Conservation (phyloP, 768 basidiomycete genomes). For the Hydnomerulius pinastri region DNA sequence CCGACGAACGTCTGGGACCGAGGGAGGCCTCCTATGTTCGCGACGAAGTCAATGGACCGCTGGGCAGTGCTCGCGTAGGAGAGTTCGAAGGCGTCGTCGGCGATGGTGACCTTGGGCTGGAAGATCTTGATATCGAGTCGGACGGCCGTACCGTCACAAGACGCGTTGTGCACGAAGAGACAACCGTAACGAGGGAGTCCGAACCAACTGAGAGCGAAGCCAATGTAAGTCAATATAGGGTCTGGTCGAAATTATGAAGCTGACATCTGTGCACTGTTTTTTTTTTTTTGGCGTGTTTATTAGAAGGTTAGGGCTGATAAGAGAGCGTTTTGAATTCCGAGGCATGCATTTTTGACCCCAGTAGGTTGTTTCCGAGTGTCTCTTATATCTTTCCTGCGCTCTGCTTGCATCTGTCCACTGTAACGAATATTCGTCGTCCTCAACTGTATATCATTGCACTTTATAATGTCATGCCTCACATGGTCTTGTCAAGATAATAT, state of each 20-base stretch:
- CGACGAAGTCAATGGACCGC: conserved; percentile 29
- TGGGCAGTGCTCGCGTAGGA: conserved; percentile 29
- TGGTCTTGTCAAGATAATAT: neutral
- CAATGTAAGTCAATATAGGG: conserved; percentile 12
- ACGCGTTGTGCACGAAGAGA: conserved; percentile 12
- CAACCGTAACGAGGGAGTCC: neutral
- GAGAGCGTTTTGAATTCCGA: conserved; percentile 14
- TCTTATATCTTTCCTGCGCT: neutral
- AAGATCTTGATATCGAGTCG: conserved; percentile 21
- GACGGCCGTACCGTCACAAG: conserved; percentile 26
- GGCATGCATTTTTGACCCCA: neutral
- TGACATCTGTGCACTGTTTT: neutral
- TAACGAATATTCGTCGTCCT: neutral
- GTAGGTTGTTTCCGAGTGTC: neutral
- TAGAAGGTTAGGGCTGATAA: neutral
- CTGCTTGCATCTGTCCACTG: neutral
- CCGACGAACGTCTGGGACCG: conserved; percentile 13
- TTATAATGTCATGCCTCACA: neutral
- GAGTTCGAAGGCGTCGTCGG: conserved; percentile 34
- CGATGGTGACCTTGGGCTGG: conserved; percentile 29
- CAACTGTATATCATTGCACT: neutral
- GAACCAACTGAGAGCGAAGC: conserved; percentile 12
- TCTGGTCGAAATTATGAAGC: neutral
- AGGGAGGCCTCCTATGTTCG: conserved; percentile 30
- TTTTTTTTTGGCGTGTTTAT: neutral